Percentiles rank a stretch among this genome's conserved stretches.
Conservation (phyloP, 306 rosid species). For the Inga leiocalycina region DNA sequence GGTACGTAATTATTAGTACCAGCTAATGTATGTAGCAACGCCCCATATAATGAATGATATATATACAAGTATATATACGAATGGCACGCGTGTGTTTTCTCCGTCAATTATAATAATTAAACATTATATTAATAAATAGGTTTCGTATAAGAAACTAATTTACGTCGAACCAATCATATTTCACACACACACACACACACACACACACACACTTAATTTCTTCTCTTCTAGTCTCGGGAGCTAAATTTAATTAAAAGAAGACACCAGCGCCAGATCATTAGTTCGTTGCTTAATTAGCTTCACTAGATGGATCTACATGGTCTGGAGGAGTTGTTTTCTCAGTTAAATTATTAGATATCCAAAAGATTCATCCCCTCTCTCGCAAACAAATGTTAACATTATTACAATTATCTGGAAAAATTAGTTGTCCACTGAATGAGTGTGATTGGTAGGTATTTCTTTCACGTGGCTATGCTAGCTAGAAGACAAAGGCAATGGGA, state of each 20-base stretch:
- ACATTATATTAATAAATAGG: neutral
- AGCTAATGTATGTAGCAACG: neutral
- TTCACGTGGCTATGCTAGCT: neutral
- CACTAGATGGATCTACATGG: neutral
- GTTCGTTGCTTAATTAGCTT: neutral
- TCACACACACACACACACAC: too few species aligned
- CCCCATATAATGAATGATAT: neutral
- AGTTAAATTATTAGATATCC: neutral
- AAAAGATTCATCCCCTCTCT: neutral
- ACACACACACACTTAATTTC: neutral
- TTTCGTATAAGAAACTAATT: neutral
- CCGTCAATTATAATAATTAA: neutral
- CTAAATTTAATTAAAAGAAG: neutral
- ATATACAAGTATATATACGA: neutral
- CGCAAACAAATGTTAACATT: neutral
- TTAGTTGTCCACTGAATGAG: neutral
- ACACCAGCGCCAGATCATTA: neutral
- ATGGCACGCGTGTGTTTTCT: neutral
- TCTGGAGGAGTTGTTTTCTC: neutral
- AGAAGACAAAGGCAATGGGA: neutral
- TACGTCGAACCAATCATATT: too few species aligned
- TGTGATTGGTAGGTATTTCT: neutral
- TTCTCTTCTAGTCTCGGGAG: neutral
- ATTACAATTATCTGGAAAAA: neutral
- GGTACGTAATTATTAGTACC: slow-evolving; percentile 41